Base-by-base conservation (phyloP, 495 filamentous ascomycete species). In the Penicillium simplicissimum region DNA sequence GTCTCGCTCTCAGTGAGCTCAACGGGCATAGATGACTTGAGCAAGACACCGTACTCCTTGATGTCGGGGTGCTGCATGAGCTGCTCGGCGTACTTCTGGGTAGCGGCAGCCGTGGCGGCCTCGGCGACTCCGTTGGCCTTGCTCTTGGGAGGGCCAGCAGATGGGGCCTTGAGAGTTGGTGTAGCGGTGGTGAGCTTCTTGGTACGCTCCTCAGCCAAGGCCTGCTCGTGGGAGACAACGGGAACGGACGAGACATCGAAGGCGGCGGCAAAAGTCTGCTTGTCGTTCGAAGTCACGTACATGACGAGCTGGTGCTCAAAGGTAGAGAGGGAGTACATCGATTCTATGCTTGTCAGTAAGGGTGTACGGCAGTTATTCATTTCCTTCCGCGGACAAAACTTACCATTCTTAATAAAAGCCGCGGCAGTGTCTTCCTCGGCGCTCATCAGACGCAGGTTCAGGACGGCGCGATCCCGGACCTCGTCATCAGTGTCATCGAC, bases 401-500 rank as follows among this genome's bases (percentile, higher is more conserved):
- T 80, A 93, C 91, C 92, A 67, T 97, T 96, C 76, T 94, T 92
- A 67, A 97, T 89, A 74, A 98, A 97, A 38, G 84, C 83, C 19
- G 85, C 81, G 2, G 92, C 93, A 71, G 91, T 78, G 45, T 93
- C 91, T 72, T 97, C 93, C 69, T 94, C 90, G 57, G 91, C 85
- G 71, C 81, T 71, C 83, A 99, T 98, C 55, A 99, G 80, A 63
- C 92, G 82, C 58, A 99, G 79, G 69, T 96, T 98, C 37, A 98
- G 81, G 6, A 93, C 95, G 43, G 96, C 95, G 68, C 95, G 92
- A 72, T 99, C 95, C 42, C 95, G 87, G 47, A 98, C 96, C 77
- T 99, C 95, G 67, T 99, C 95, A 77, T 99, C 95, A 8, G 90
- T 92, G 74, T 99, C 95, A 76, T 99, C 95, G 63, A 98, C 80